Percentiles rank a stretch among this genome's conserved stretches.
phyloP scores from a whole-genome alignment of 768 basidiomycete species.

The Kwoniella sp. region DNA sequence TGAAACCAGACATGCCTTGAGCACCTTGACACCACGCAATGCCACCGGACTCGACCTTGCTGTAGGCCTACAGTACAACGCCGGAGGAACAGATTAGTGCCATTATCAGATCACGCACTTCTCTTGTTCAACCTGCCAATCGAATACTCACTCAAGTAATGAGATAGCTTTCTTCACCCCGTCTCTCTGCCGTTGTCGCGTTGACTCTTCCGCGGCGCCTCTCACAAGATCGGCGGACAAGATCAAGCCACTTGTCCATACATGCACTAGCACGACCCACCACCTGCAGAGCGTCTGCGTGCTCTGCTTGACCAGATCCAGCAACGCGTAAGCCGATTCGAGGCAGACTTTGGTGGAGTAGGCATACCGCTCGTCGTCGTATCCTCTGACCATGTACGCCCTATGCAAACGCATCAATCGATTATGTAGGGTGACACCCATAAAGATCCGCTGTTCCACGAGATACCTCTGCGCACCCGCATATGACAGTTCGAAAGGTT shows the following conservation, averaged over 20 bases:
- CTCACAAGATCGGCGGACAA: conserved; percentile 23
- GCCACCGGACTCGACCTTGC: conserved; percentile 23
- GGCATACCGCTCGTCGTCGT: conserved; percentile 15
- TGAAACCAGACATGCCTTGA: conserved; percentile 25
- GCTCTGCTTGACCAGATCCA: conserved; percentile 26
- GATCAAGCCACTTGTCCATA: conserved; percentile 30
- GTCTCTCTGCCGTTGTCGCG: conserved; percentile 9
- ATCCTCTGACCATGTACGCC: conserved; percentile 25
- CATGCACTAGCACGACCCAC: conserved; percentile 33
- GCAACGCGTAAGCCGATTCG: conserved; percentile 24
- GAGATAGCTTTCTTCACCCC: conserved; percentile 22
- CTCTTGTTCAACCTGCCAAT: too few relatives aligned
- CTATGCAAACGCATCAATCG: conserved; percentile 26
- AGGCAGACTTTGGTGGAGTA: conserved; percentile 25
- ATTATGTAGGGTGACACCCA: conserved; percentile 31
- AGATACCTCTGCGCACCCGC: conserved; percentile 19
- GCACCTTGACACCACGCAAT: conserved; percentile 28
- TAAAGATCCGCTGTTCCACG: conserved; percentile 26
- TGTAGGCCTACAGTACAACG: conserved; percentile 15
- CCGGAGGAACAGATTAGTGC: too few relatives aligned
- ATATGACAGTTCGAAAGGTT: conserved; percentile 23
- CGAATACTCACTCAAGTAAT: conserved; percentile 26
- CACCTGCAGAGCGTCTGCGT: conserved; percentile 22
- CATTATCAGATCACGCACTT: too few relatives aligned
- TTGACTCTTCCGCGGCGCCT: conserved; percentile 1